These are phyloP conservation scores for Fusarium virguliforme DNA, from an alignment of 2,329 filamentous ascomycete genomes.

Conservation along the genomic window DNA sequence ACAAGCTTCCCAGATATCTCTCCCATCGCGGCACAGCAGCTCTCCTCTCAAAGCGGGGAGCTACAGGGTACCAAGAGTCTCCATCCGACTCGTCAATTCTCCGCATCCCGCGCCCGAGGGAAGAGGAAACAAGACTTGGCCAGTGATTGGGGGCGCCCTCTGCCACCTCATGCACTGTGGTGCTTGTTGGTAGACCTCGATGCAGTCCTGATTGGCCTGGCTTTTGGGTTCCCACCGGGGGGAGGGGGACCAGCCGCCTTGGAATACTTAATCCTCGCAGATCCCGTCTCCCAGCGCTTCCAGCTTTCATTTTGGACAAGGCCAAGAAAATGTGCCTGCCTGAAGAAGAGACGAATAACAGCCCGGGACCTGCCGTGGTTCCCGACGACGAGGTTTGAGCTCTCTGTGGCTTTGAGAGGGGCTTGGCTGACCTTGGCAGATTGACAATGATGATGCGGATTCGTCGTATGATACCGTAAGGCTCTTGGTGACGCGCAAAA, in stretches of 20 bases:
- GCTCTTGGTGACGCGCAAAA: neutral
- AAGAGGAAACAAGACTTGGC: constrained; percentile 3
- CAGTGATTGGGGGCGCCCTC: neutral
- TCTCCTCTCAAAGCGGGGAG: neutral
- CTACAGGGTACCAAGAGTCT: neutral
- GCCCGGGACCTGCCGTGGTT: neutral
- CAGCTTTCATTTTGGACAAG: too few relatives aligned
- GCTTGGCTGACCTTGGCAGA: neutral
- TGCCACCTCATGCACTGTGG: constrained; percentile 2
- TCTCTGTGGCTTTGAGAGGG: neutral
- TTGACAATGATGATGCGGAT: neutral
- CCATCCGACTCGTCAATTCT: neutral
- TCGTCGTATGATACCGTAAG: constrained; percentile 8
- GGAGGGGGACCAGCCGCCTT: neutral
- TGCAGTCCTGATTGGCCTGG: constrained; percentile 6
- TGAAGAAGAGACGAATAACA: neutral
- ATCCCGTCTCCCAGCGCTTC: neutral
- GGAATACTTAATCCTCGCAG: constrained; percentile 9
- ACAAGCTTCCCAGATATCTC: neutral
- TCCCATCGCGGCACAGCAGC: neutral
- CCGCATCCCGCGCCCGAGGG: neutral
- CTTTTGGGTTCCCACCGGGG: neutral
- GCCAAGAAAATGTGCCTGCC: neutral
- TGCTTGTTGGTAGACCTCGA: neutral
- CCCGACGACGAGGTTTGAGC: constrained; percentile 14